Evolutionary conservation across 2,329 filamentous ascomycete species (phyloP).

Genomic region (Cytospora schulzeri): DNA sequence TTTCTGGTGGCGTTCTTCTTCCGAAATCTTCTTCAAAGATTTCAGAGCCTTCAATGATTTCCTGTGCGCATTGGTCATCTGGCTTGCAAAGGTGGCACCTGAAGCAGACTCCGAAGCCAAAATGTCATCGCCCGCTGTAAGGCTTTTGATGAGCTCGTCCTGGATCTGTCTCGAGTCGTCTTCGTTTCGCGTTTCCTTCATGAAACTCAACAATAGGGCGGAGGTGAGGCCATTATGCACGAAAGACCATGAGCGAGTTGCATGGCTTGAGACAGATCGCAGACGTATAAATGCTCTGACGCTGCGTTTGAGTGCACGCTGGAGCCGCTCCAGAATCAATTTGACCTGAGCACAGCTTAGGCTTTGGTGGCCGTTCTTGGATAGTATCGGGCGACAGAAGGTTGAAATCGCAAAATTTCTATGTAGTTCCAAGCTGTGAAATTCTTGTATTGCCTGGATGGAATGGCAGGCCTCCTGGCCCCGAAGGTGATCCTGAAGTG

Average conservation of each 20-base stretch:
- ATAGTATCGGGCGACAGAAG: conserved; percentile 19
- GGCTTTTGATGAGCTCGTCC: conserved; percentile 13
- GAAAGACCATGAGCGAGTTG: conserved; percentile 25
- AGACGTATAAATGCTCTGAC: conserved; percentile 22
- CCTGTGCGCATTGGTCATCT: not conserved
- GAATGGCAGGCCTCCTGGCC: conserved; percentile 1
- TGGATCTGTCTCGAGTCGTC: conserved; percentile 8
- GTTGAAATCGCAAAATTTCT: conserved; percentile 24
- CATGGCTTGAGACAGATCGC: conserved; percentile 20
- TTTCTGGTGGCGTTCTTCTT: not conserved
- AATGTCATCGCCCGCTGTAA: conserved; percentile 4
- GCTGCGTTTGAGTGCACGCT: conserved; percentile 18
- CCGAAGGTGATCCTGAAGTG: not conserved
- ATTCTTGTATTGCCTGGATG: conserved; percentile 20
- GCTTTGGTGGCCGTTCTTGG: not conserved
- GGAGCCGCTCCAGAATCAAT: conserved; percentile 10
- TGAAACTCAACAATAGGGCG: conserved; percentile 19
- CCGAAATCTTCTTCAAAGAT: not conserved
- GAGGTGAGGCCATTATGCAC: conserved; percentile 26
- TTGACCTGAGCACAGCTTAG: not conserved
- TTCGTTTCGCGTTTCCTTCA: conserved; percentile 23
- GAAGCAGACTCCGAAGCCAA: not conserved
- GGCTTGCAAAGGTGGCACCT: not conserved
- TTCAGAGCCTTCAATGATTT: not conserved
- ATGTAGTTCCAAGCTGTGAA: conserved; percentile 25